Percentiles rank a stretch among this genome's conserved stretches.
phyloP scores from a whole-genome alignment of 116 monocot genomes.

The Zostera marina region DNA sequence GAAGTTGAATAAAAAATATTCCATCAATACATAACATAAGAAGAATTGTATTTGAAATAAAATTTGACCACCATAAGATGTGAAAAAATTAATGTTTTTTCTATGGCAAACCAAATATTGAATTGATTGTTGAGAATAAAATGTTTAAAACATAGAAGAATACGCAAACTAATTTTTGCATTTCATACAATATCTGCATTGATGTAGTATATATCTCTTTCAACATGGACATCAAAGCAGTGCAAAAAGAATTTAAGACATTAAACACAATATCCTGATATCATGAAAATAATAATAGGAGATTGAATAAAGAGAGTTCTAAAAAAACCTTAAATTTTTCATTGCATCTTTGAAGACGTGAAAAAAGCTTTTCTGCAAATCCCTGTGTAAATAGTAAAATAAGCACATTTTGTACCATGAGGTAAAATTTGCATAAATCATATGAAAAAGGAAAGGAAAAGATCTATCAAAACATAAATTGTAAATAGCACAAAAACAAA shows the following conservation, averaged over 20 bases:
- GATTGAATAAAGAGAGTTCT: background rate
- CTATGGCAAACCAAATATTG: too few species aligned
- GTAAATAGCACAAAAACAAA: constrained; percentile 10
- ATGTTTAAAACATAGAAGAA: too few species aligned
- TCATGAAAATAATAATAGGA: background rate
- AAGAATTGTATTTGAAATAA: too few species aligned
- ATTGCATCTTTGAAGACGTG: constrained; percentile 71
- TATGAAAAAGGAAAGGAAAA: too few species aligned
- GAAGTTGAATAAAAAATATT: constrained; percentile 4
- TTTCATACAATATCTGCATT: background rate
- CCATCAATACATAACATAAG: background rate
- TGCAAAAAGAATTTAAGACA: background rate
- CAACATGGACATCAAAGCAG: too few species aligned
- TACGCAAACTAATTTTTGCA: background rate
- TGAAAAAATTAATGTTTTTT: too few species aligned
- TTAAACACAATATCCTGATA: background rate
- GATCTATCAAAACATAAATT: background rate
- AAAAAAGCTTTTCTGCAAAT: constrained; percentile 85
- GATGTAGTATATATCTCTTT: too few species aligned
- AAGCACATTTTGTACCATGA: background rate
- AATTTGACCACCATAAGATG: too few species aligned
- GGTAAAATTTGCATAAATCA: background rate
- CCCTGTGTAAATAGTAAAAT: constrained; percentile 25
- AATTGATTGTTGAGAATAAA: too few species aligned
- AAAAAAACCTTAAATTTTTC: constrained; percentile 76